Evolutionary conservation across 2,329 filamentous ascomycete species (phyloP), one percentile per base, ranked within the genome.

Genomic region (Fusarium nelsonii): DNA sequence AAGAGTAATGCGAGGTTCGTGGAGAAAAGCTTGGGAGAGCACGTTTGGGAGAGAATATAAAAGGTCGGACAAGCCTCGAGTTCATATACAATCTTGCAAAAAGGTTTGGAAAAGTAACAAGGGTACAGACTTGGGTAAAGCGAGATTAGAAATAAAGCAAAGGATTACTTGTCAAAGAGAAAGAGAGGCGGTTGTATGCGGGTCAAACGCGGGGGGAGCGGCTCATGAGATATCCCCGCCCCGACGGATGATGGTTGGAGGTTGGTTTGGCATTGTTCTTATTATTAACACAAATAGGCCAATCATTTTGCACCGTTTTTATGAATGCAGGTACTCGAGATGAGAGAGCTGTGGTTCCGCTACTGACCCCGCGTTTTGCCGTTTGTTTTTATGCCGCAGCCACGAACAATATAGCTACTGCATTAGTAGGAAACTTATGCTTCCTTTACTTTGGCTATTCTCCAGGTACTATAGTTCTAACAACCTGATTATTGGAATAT

Each of bases 1-100:
- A 41, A 32, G 45, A 32, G 18, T 46, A 26, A 26, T 28, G 36
- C 8, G 8, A 23, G 41, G 36, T 16, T 51, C 14, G 50, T 33
- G 32, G 23, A 16, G 30, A 20, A 9, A 43, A 36, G 37, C 28
- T 64, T 14, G 18, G 43, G 6, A 26, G 32, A 40, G 54, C 34
- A 55, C 50, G 52, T 57, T 52, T 54, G 28, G 43, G 36, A 45
- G 37, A 55, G 41, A 43, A 48, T 28, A 23, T 37, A 23, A 44
- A 51, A 46, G 40, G 44, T 58, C 46, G 58, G 48, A 63, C 16
- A 44, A 68, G 43, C 11, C 57, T 59, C 7, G 58, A 50, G 58
- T 51, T 71, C 68, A 68, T 72, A 60, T 59, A 72, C 18, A 18
- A 58, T 64, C n/a, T 28, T 48, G 26, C 23, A 28, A 23, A 28